Evolutionary conservation across 768 basidiomycete species (phyloP), one percentile per base, ranked within the genome.

Genomic region (Phaeotremella fagi): DNA sequence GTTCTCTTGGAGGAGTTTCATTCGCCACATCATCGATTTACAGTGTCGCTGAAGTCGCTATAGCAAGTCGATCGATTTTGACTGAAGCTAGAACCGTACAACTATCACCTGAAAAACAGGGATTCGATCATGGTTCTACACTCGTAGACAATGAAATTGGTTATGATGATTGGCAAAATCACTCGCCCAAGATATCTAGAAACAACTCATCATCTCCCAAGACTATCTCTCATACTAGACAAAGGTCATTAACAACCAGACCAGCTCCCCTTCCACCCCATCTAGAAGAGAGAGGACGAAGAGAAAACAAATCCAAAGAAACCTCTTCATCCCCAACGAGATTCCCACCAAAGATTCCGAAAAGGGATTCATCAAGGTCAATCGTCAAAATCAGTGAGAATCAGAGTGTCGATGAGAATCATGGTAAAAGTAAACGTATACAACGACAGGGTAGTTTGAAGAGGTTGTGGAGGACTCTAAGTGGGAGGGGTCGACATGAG

Each of bases 41-140:
- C 44, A 57, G 55, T 29, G 48, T 61, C 18, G 60, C 52, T 20
- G 60, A 61, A 45, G 51, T 61, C 4, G 24, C n/a, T 1, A 24
- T 28, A 2, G 59, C 59, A 23, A 53, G 47, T 18, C 45, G 14
- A 28, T 42, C 41, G 4, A 29, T 37, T 7, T 22, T 61, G 4
- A 29, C 41, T 5, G 27, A 41, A 7, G 59, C 59, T 18, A 36
- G 26, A 22, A 31, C 48, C 18, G 25, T 61, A 1, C 50, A 27
- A 7, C 14, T 50, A 2, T 14, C 25, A 25, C 12, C 38, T 22
- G 14, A 15, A 14, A 11, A 27, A 15, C 12, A 22, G 12, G 12
- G 7, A n/a, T 15, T 24, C 20, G 12, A 42, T 44, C 4, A 4
- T 26, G 1, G 33, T 9, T 16, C 18, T 41, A 22, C 12, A 26